These are phyloP conservation scores for Alnus glutinosa DNA, from an alignment of 306 rosid genomes.

Conservation along the genomic window DNA sequence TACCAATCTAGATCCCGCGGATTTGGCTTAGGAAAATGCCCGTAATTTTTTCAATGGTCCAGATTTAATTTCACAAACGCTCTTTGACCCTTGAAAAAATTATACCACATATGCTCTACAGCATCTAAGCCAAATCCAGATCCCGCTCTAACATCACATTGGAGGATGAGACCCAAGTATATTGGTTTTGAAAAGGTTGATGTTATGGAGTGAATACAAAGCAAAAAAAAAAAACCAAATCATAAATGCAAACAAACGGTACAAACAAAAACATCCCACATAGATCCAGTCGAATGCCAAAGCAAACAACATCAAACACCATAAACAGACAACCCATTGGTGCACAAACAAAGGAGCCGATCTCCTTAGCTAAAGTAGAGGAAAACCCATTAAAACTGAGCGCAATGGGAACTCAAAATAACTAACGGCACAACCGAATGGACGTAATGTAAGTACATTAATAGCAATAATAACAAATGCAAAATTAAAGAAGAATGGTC, in stretches of 20 bases:
- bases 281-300: neutral
- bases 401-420: neutral
- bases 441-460: neutral
- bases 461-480: neutral
- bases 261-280: neutral
- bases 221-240: neutral
- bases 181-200: neutral
- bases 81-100: no score
- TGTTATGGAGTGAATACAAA: neutral
- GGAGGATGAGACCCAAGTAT: neutral
- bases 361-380: neutral
- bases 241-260: neutral
- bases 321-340: neutral
- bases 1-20: neutral
- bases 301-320: neutral
- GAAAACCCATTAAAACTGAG: neutral
- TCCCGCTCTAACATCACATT: no score
- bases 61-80: no score
- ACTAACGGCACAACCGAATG: neutral
- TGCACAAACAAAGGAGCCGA: neutral
- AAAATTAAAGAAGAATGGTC: no score
- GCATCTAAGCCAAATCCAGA: no score
- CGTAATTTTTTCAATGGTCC: no score
- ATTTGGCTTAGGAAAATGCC: no score
- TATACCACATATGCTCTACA: no score